phyloP scores from a whole-genome alignment of 371 early-diverging fungal genomes.

The Rhizopus sp. region DNA sequence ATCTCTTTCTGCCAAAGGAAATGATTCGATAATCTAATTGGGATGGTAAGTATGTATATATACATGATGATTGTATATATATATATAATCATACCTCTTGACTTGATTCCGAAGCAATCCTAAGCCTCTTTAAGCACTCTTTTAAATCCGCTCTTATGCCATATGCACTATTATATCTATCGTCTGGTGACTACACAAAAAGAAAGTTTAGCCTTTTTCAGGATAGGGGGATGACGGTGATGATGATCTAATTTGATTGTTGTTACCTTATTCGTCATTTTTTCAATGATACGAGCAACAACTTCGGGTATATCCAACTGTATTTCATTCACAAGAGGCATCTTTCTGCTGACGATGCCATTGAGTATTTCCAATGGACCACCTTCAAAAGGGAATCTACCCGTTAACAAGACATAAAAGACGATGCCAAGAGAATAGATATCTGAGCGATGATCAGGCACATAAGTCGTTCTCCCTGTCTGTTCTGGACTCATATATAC shows the following conservation, averaged over 20 bases:
- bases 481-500: slow-evolving; percentile 54
- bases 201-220: background rate
- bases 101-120: slow-evolving; percentile 23
- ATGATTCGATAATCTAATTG: slow-evolving; percentile 30
- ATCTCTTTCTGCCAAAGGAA: slow-evolving; percentile 44
- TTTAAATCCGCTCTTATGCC: slow-evolving; percentile 58
- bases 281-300: slow-evolving; percentile 49
- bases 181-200: slow-evolving; percentile 51
- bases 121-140: slow-evolving; percentile 44
- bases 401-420: slow-evolving; percentile 53
- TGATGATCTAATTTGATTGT: no score
- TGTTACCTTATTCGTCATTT: slow-evolving; percentile 58
- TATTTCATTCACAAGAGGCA: slow-evolving; percentile 45
- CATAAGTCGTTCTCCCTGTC: slow-evolving; percentile 58
- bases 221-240: background rate
- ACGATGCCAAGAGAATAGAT: slow-evolving; percentile 59
- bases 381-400: slow-evolving; percentile 53
- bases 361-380: slow-evolving; percentile 58
- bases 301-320: slow-evolving; percentile 55
- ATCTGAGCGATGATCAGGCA: slow-evolving; percentile 59
- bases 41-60: background rate
- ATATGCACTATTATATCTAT: slow-evolving; percentile 57
- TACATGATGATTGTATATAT: background rate
- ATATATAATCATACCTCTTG: slow-evolving; percentile 26
- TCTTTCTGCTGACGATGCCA: slow-evolving; percentile 49